phyloP scores from a whole-genome alignment of 2,329 filamentous ascomycete species.

The Stemphylium lycopersici region DNA sequence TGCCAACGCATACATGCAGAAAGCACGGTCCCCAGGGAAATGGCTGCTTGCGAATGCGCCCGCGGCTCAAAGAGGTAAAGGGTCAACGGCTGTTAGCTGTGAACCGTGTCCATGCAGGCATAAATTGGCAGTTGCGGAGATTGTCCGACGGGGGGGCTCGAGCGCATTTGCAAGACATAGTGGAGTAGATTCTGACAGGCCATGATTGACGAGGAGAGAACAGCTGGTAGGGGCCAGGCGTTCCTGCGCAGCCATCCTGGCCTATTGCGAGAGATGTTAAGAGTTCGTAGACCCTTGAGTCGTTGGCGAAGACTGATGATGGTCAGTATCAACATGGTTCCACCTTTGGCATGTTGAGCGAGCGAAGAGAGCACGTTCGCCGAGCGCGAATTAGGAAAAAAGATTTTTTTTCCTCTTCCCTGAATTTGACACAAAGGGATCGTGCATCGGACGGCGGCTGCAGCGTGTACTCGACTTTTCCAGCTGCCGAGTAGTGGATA shows the following conservation, averaged over 20 bases:
- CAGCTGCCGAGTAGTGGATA: conserved; percentile 17
- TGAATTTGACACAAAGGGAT: conserved; percentile 7
- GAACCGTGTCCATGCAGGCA: conserved; percentile 38
- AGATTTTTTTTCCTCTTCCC: neutral
- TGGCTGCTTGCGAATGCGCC: conserved; percentile 34
- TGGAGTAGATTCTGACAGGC: conserved; percentile 17
- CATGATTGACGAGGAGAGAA: conserved; percentile 33
- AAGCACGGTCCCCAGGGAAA: conserved; percentile 48
- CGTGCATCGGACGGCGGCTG: conserved; percentile 23
- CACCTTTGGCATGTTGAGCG: conserved; percentile 3
- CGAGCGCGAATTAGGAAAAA: neutral
- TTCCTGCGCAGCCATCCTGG: conserved; percentile 24
- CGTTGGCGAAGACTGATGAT: conserved; percentile 14
- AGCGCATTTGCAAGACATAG: conserved; percentile 29
- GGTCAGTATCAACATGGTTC: conserved; percentile 15
- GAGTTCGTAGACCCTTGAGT: conserved; percentile 10
- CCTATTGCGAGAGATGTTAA: conserved; percentile 9
- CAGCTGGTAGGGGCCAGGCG: conserved; percentile 26
- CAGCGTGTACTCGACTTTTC: conserved; percentile 25
- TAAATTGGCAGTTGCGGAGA: conserved; percentile 43
- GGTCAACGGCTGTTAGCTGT: conserved; percentile 48
- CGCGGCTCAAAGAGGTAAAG: conserved; percentile 39
- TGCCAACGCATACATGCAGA: conserved; percentile 41
- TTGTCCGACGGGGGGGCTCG: conserved; percentile 25
- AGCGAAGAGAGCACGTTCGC: neutral